Conservation (phyloP, 345 rosid genomes). For the Hypericum perforatum region DNA sequence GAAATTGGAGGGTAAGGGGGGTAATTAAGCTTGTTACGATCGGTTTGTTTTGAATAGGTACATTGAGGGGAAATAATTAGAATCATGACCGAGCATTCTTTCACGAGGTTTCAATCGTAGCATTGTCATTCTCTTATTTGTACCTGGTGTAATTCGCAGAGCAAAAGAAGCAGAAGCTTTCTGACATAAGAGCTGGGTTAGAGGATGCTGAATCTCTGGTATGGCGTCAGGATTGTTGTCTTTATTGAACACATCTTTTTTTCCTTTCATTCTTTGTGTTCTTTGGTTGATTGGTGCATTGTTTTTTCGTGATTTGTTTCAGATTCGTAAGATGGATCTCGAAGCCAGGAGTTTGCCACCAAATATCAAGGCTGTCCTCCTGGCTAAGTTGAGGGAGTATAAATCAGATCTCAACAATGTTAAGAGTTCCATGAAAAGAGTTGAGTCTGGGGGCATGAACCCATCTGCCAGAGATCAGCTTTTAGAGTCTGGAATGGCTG, state of each 20-base stretch:
- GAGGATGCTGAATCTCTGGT: constrained; percentile 83
- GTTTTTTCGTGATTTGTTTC: neutral
- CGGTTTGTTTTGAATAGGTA: too few species aligned
- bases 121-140: neutral
- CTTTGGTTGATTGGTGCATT: neutral
- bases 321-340: constrained; percentile 27
- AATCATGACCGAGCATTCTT: neutral
- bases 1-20: too few species aligned
- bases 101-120: neutral
- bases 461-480: constrained; percentile 19
- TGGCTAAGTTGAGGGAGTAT: constrained; percentile 27
- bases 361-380: constrained; percentile 23
- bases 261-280: neutral
- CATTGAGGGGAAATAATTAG: too few species aligned
- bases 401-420: constrained; percentile 27
- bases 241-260: neutral
- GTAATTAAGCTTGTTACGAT: too few species aligned
- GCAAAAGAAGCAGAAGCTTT: constrained; percentile 69
- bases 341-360: constrained; percentile 28
- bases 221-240: constrained; percentile 7
- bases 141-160: constrained; percentile 24
- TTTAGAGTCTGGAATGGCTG: constrained; percentile 24
- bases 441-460: constrained; percentile 16
- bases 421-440: constrained; percentile 20
- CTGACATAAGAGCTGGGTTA: constrained; percentile 52